phyloP scores from a whole-genome alignment of 2,329 filamentous ascomycete species.

The Monilinia fructicola region DNA sequence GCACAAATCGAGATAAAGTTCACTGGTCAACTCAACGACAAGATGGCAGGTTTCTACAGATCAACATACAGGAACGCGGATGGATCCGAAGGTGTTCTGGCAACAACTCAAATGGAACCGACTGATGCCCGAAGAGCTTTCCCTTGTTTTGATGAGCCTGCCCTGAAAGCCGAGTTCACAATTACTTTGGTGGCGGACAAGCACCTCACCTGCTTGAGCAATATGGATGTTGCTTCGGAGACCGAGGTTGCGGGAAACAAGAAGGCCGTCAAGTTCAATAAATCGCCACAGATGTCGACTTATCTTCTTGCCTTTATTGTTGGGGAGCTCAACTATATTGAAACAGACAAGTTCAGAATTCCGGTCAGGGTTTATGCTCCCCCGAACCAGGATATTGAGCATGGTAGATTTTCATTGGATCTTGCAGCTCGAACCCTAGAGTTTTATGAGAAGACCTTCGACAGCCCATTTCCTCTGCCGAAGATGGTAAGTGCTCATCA shows the following conservation, averaged over 20 bases:
- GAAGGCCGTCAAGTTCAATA: constrained; percentile 89
- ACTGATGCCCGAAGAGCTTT: constrained; percentile 91
- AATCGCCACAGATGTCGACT: constrained; percentile 90
- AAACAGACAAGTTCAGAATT: constrained; percentile 86
- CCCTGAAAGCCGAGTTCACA: constrained; percentile 89
- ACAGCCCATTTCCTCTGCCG: constrained; percentile 79
- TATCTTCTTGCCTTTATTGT: constrained; percentile 94
- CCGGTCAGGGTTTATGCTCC: constrained; percentile 94
- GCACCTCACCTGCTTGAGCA: constrained; percentile 86
- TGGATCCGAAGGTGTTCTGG: constrained; percentile 77
- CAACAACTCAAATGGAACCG: constrained; percentile 93
- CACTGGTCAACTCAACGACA: constrained; percentile 79
- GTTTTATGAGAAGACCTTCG: constrained; percentile 95
- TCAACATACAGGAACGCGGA: constrained; percentile 86
- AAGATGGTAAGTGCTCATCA: constrained; percentile 61
- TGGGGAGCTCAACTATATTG: constrained; percentile 89
- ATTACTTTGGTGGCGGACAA: constrained; percentile 90
- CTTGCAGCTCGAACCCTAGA: constrained; percentile 85
- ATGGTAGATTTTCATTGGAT: constrained; percentile 86
- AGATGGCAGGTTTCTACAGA: constrained; percentile 97
- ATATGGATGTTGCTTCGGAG: constrained; percentile 90
- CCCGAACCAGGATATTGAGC: constrained; percentile 83
- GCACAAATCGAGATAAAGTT: constrained; percentile 77
- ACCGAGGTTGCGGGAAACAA: constrained; percentile 66
- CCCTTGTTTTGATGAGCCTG: constrained; percentile 95